Conservation (phyloP, 495 filamentous ascomycete species). For the Extremus antarcticus region DNA sequence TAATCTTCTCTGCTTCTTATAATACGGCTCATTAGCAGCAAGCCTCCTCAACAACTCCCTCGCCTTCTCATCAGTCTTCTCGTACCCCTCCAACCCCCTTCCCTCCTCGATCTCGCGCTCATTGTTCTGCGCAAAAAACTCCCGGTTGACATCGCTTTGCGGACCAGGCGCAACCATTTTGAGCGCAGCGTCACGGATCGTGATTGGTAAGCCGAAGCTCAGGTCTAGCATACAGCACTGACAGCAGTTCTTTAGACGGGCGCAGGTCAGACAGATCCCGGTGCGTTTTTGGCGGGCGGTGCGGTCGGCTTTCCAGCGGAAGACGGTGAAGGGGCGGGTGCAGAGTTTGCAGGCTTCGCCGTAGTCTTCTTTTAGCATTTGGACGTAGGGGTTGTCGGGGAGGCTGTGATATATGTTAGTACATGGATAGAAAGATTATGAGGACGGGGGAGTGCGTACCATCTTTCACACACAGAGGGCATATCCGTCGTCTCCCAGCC, state of each 20-base stretch:
- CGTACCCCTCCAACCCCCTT: constrained; percentile 70
- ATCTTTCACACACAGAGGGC: constrained; percentile 48
- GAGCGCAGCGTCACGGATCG: constrained; percentile 88
- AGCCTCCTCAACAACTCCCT: constrained; percentile 74
- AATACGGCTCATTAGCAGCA: constrained; percentile 88
- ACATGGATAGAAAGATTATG: constrained; percentile 15
- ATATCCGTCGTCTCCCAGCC: constrained; percentile 91
- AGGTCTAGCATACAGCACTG: constrained; percentile 98
- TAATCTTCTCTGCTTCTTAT: constrained; percentile 66
- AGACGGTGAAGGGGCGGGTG: constrained; percentile 91
- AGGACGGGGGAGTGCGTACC: neutral
- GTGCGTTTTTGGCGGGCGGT: constrained; percentile 78
- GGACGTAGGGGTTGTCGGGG: constrained; percentile 92
- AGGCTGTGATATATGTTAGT: constrained; percentile 46
- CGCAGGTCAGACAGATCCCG: constrained; percentile 90
- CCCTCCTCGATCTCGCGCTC: constrained; percentile 93
- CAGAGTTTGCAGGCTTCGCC: constrained; percentile 75
- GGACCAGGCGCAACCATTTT: constrained; percentile 95
- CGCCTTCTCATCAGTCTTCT: constrained; percentile 94
- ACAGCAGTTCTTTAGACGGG: constrained; percentile 91
- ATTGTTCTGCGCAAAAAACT: constrained; percentile 95
- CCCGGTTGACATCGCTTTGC: constrained; percentile 79
- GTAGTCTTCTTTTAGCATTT: constrained; percentile 94
- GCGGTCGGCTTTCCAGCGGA: constrained; percentile 86
- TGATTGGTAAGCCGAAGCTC: constrained; percentile 85